Evolutionary conservation across 2,329 filamentous ascomycete genomes (phyloP).

Genomic region (Dendrostoma leiphaemia): DNA sequence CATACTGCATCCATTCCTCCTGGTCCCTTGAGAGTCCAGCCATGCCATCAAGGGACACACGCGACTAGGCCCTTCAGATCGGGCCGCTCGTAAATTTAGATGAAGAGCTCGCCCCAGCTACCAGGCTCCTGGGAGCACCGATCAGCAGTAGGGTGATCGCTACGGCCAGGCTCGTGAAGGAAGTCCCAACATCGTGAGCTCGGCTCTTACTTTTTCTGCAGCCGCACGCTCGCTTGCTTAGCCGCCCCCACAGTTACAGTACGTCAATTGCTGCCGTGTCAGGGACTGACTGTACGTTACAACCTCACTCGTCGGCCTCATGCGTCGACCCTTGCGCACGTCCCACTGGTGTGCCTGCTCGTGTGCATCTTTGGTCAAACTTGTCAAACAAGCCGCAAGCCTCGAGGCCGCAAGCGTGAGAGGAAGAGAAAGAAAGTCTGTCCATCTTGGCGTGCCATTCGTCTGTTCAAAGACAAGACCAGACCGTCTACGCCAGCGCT

Average conservation of each 20-base stretch:
- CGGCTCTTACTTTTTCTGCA: slow-evolving; percentile 15
- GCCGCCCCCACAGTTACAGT: slow-evolving; percentile 18
- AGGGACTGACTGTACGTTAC: slow-evolving; percentile 8
- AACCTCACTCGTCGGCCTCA: neutral
- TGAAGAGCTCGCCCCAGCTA: neutral
- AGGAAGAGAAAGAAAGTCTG: neutral
- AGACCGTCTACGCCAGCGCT: slow-evolving; percentile 15
- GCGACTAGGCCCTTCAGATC: neutral
- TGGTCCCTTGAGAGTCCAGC: neutral
- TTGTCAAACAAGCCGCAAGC: slow-evolving; percentile 4
- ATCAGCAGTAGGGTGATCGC: neutral
- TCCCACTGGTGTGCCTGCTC: slow-evolving; percentile 5
- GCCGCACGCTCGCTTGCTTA: slow-evolving; percentile 21
- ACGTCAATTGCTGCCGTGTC: slow-evolving; percentile 3
- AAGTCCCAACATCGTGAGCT: neutral
- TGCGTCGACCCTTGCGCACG: slow-evolving; percentile 9
- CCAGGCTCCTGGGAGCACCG: neutral
- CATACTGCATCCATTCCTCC: slow-evolving; percentile 7
- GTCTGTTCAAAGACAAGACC: slow-evolving; percentile 14
- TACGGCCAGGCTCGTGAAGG: neutral
- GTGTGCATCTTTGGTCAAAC: slow-evolving; percentile 12
- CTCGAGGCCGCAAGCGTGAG: neutral
- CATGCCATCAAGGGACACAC: slow-evolving; percentile 16
- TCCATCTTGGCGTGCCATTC: slow-evolving; percentile 7
- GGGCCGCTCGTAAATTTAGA: neutral